Conservation (phyloP, 306 rosid genomes). For the Hippophae tibetana region DNA sequence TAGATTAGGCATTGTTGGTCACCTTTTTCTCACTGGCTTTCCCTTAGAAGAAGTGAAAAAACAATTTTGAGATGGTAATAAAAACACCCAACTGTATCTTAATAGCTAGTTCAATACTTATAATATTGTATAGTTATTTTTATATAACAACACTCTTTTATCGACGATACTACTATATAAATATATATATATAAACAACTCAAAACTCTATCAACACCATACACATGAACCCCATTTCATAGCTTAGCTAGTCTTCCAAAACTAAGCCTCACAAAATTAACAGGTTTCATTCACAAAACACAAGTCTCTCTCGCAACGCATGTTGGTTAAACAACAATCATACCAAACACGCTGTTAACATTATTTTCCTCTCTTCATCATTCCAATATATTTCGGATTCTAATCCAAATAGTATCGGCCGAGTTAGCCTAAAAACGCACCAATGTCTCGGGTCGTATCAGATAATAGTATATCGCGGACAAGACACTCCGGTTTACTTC, state of each 20-base stretch:
- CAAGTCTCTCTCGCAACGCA: not conserved
- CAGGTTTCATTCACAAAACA: not conserved
- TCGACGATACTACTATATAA: too few relatives aligned
- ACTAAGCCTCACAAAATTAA: not conserved
- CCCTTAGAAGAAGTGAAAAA: too few relatives aligned
- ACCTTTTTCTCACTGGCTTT: too few relatives aligned
- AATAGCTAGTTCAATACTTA: too few relatives aligned
- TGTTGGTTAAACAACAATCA: not conserved
- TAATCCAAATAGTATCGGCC: not conserved
- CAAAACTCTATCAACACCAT: not conserved
- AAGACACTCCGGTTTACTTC: conserved; percentile 20
- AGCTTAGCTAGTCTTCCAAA: not conserved
- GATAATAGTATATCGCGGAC: conserved; percentile 25
- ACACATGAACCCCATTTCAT: not conserved
- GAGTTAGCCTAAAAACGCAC: too few relatives aligned
- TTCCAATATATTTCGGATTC: not conserved
- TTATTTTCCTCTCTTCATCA: not conserved
- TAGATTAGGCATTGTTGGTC: too few relatives aligned
- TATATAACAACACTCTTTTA: too few relatives aligned
- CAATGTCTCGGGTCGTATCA: conserved; percentile 40
- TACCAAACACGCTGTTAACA: not conserved
- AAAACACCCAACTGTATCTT: too few relatives aligned
- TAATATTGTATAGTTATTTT: too few relatives aligned
- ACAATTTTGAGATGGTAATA: too few relatives aligned
- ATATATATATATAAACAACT: too few relatives aligned